These are phyloP conservation scores for Naganishia vaughanmartiniae DNA, from an alignment of 768 basidiomycete genomes.

Conservation along the genomic window DNA sequence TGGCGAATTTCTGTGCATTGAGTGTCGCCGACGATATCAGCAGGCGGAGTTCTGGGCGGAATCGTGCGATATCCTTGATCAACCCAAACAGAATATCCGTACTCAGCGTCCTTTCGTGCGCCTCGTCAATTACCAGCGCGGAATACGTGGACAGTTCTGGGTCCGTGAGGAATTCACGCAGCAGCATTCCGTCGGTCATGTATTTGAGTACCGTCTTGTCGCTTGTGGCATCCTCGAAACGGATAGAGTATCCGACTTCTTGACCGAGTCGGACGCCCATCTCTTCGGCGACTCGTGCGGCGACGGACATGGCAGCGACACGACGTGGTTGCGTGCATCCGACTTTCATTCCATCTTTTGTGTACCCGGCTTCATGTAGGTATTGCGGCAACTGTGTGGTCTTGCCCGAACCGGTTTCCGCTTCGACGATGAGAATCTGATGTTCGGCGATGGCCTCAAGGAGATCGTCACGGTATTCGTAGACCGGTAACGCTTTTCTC, in stretches of 20 bases:
- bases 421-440: constrained; percentile 94
- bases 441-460: constrained; percentile 84
- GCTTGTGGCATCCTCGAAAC: constrained; percentile 98
- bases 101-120: constrained; percentile 93
- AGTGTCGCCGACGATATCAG: constrained; percentile 90
- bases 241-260: constrained; percentile 99
- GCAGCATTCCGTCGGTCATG: constrained; percentile 99
- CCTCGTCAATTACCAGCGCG: constrained; percentile 95
- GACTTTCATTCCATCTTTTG: constrained; percentile 77
- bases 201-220: constrained; percentile 99
- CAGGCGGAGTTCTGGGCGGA: constrained; percentile 86
- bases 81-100: constrained; percentile 98
- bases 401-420: constrained; percentile 98
- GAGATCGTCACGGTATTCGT: constrained; percentile 78
- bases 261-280: constrained; percentile 96
- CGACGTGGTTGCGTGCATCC: constrained; percentile 98
- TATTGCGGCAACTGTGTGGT: constrained; percentile 98
- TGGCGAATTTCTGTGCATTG: constrained; percentile 96
- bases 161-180: constrained; percentile 95
- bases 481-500: constrained; percentile 89
- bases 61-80: constrained; percentile 97
- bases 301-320: constrained; percentile 98
- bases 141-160: constrained; percentile 94
- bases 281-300: constrained; percentile 97
- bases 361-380: constrained; percentile 95